A percentile compares a stretch with the other conserved stretches of the same genome.
phyloP scores from a whole-genome alignment of 2,329 filamentous ascomycete species.

The Xylariaceae sp. region DNA sequence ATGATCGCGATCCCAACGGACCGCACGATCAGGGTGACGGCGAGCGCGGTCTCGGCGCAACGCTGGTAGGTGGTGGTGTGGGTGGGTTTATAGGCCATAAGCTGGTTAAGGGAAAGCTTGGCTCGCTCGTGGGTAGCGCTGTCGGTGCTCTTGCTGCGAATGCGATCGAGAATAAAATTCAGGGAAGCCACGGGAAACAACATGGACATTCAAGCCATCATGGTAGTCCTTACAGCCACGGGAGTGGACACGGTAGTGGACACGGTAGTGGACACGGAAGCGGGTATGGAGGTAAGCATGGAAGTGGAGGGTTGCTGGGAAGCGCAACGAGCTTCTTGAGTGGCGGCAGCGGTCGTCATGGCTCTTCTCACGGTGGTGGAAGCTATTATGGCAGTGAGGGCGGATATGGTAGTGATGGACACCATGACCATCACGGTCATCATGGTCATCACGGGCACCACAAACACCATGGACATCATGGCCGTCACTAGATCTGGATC shows the following conservation, averaged over 20 bases:
- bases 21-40: conserved; percentile 45
- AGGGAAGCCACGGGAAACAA: conserved; percentile 44
- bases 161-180: conserved; percentile 53
- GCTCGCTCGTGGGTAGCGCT: conserved; percentile 58
- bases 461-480: conserved; percentile 27
- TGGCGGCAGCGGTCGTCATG: conserved; percentile 21
- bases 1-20: conserved; percentile 26
- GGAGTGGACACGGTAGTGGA: too few relatives aligned
- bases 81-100: conserved; percentile 63
- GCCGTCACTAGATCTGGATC: conserved; percentile 1
- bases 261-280: background rate
- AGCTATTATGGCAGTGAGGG: conserved; percentile 23
- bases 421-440: conserved; percentile 26
- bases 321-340: conserved; percentile 31
- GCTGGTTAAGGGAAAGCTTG: conserved; percentile 59
- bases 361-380: conserved; percentile 19
- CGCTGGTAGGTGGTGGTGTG: conserved; percentile 58
- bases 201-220: conserved; percentile 37
- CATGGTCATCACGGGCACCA: conserved; percentile 31
- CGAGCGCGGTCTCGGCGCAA: conserved; percentile 62
- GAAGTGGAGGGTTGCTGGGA: conserved; percentile 31
- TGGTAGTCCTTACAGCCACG: conserved; percentile 9
- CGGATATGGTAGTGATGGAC: conserved; percentile 23
- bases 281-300: background rate
- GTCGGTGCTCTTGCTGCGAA: conserved; percentile 64